phyloP scores from a whole-genome alignment of 129 eudicot species.

The Dittrichia graveolens region DNA sequence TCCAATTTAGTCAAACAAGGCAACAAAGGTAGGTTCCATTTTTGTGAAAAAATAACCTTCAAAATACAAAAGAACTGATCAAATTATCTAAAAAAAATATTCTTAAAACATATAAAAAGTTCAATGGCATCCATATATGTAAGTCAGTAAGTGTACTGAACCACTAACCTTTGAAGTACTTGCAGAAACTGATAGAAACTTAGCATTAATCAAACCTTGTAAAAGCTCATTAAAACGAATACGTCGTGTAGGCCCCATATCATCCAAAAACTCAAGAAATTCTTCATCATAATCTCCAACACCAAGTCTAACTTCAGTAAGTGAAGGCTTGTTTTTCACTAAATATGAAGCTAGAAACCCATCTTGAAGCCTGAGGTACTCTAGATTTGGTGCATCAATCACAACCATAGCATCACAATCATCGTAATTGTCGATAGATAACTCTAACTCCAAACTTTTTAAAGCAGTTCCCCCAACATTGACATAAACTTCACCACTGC shows the following conservation, averaged over 20 bases:
- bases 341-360: conserved; percentile 25
- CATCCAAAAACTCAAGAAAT: conserved; percentile 35
- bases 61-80: background rate
- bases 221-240: conserved; percentile 27
- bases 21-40: conserved; percentile 30
- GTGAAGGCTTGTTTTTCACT: conserved; percentile 31
- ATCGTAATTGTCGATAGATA: conserved; percentile 27
- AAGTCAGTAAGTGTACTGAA: background rate
- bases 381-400: conserved; percentile 29
- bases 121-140: background rate
- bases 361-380: conserved; percentile 36
- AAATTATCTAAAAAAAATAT: background rate
- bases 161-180: conserved; percentile 29
- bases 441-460: conserved; percentile 35
- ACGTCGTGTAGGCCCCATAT: conserved; percentile 23
- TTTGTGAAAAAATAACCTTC: conserved; percentile 30
- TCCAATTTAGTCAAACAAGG: conserved; percentile 28
- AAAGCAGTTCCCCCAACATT: conserved; percentile 22
- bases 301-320: conserved; percentile 28
- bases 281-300: conserved; percentile 36
- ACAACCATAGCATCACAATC: conserved; percentile 40
- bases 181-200: conserved; percentile 35
- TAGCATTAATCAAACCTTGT: conserved; percentile 20
- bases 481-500: conserved; percentile 27
- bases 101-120: too few species aligned